Evolutionary conservation across 495 filamentous ascomycete species (phyloP).

Genomic region (Neurospora sp.): DNA sequence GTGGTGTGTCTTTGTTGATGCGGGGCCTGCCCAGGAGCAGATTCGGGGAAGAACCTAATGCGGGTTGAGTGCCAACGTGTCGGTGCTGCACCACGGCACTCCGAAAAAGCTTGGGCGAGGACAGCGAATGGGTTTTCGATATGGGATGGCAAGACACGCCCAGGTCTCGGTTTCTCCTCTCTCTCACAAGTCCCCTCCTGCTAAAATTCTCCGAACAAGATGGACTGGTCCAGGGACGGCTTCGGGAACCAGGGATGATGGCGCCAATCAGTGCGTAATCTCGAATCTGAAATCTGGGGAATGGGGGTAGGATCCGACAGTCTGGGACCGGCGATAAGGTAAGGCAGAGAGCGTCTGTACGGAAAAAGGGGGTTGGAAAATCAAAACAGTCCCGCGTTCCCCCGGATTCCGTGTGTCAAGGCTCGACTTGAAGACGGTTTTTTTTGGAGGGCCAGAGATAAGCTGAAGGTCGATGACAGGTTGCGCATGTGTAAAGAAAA

Average conservation of each 20-base stretch:
- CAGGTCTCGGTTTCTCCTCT: not conserved
- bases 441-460: constrained; percentile 30
- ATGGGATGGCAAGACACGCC: not conserved
- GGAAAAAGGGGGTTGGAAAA: constrained; percentile 11
- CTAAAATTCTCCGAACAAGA: constrained; percentile 16
- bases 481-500: constrained; percentile 38
- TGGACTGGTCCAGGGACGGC: constrained; percentile 11
- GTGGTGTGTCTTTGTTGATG: not conserved
- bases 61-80: not conserved
- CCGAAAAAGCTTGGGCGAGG: not conserved
- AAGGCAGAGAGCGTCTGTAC: constrained; percentile 3
- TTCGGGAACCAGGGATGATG: constrained; percentile 15
- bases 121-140: not conserved
- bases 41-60: not conserved
- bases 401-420: constrained; percentile 28
- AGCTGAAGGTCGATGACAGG: constrained; percentile 34
- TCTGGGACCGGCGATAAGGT: constrained; percentile 33
- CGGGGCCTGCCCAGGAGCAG: not conserved
- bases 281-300: constrained; percentile 24
- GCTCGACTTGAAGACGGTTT: constrained; percentile 26
- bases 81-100: not conserved
- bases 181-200: not conserved
- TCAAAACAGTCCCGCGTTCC: constrained; percentile 16
- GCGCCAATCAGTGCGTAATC: constrained; percentile 43
- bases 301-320: constrained; percentile 32